Base-by-base conservation (phyloP, 1,284 basidiomycete genomes). In the Bondarzewia mesenterica region DNA sequence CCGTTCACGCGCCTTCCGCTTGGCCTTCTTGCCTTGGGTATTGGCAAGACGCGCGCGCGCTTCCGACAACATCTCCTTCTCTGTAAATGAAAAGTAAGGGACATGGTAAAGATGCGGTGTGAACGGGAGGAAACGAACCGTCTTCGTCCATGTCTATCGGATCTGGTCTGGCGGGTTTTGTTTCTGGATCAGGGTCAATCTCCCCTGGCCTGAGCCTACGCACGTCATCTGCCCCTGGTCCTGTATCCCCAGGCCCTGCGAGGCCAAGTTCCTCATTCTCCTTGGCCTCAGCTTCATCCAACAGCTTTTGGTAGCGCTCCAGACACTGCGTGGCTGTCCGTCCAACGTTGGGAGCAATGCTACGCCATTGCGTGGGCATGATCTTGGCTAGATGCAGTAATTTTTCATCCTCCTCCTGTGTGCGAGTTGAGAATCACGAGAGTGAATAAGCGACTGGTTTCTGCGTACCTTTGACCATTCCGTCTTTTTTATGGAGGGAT, bases 141-240 rank as follows among this genome's bases (percentile, higher is more conserved):
- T 95, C 96, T 67, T 99, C 96, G 66, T 99, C 96, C 96, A 99
- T 99, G 70, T 99, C 96, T 60, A 99, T 96, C 5, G 96, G 95
- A 72, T 99, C 96, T 5, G 96, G 96, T 25, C 95, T 78, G 1
- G 96, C 96, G 43, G 96, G 92, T 63, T 97, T 95, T 10, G 95
- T 96, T 68, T 99, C 96, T 1, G 96, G 96, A 70, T 99, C 94
- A 2, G 96, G 94, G 65, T 99, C 96, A 58, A 99, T 95, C 71
- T 99, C 96, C 47, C 96, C 96, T 4, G 94, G 93, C 46, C 93
- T 78, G 52, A 99, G 72, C 54, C 84, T 78, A 50, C 95, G 77
- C 36, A 95, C 83, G 59, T 97, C 94, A 44, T 96, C 94, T 10
- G 88, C 90, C 57, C 86, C 85, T 3, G 95, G 93, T 10, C 85